A percentile compares a stretch with the other conserved stretches of the same genome.
Evolutionary conservation across 2,329 filamentous ascomycete genomes (phyloP).

Genomic region (Ilyonectria mors-panacis): DNA sequence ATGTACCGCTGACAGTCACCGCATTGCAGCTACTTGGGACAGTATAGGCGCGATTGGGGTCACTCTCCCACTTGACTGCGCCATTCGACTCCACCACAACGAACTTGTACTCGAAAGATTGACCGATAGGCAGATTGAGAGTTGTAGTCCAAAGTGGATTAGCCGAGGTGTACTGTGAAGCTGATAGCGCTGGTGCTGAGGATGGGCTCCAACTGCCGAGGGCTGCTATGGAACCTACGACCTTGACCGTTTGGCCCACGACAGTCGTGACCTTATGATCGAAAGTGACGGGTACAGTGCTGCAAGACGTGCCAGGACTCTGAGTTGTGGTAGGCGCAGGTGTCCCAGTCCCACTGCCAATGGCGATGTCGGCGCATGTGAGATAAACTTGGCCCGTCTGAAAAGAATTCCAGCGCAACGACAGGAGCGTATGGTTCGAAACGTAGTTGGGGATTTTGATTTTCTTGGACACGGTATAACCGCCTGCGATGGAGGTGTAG

Average conservation of each 20-base stretch:
- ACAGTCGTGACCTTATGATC: conserved; percentile 59
- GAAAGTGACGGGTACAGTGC: conserved; percentile 58
- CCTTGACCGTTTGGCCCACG: conserved; percentile 66
- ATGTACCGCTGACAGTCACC: too few species aligned
- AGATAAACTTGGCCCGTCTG: conserved; percentile 69
- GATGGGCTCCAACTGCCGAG: conserved; percentile 66
- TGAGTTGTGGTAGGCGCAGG: conserved; percentile 34
- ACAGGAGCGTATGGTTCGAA: conserved; percentile 66
- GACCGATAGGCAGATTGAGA: conserved; percentile 63
- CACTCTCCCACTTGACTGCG: conserved; percentile 70
- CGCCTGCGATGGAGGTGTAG: conserved; percentile 66
- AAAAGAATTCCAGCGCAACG: conserved; percentile 69
- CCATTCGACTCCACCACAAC: conserved; percentile 66
- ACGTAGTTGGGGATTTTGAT: conserved; percentile 64
- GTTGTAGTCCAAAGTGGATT: conserved; percentile 71
- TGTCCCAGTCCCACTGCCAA: conserved; percentile 38
- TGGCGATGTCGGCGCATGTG: conserved; percentile 67
- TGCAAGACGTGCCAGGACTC: conserved; percentile 35
- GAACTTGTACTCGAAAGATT: conserved; percentile 71
- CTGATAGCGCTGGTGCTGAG: conserved; percentile 64
- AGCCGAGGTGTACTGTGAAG: conserved; percentile 64
- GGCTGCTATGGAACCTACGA: conserved; percentile 57
- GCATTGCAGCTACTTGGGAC: conserved; percentile 27
- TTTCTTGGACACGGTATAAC: conserved; percentile 67
- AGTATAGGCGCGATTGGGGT: conserved; percentile 58